These are phyloP conservation scores for Dictyostelium intermedium DNA, from an alignment of 78 protist genomes.

Conservation along the genomic window DNA sequence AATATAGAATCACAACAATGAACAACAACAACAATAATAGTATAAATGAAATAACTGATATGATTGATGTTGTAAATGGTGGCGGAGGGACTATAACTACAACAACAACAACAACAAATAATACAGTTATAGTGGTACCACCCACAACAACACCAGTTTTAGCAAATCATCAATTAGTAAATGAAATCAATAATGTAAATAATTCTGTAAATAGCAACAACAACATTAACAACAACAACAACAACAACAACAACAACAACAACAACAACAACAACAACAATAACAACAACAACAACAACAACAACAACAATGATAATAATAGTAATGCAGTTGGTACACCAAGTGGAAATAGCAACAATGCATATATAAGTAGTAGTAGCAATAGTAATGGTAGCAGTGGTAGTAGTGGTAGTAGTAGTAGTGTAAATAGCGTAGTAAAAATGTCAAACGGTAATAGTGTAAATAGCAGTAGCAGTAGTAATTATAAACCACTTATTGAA, in stretches of 20 bases:
- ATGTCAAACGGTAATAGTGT: neutral
- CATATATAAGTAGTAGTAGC: neutral
- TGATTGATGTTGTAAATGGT: neutral
- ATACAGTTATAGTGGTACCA: neutral
- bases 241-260: neutral
- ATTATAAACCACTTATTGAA: neutral
- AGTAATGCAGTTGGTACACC: constrained; percentile 21
- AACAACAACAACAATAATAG: neutral
- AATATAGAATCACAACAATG: neutral
- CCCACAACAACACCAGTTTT: neutral
- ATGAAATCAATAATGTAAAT: neutral
- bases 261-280: neutral
- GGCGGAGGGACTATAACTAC: neutral
- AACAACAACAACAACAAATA: neutral
- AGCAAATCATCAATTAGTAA: neutral
- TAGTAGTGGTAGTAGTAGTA: neutral
- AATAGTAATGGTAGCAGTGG: neutral
- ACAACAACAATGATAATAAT: neutral
- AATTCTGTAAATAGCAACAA: neutral
- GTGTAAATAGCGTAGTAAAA: neutral
- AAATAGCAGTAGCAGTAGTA: neutral
- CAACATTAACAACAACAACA: neutral
- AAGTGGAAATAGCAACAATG: constrained; percentile 8
- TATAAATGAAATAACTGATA: neutral
- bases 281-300: neutral